phyloP scores from a whole-genome alignment of 164 flowering plant species.

The Stephania yunnanensis region DNA sequence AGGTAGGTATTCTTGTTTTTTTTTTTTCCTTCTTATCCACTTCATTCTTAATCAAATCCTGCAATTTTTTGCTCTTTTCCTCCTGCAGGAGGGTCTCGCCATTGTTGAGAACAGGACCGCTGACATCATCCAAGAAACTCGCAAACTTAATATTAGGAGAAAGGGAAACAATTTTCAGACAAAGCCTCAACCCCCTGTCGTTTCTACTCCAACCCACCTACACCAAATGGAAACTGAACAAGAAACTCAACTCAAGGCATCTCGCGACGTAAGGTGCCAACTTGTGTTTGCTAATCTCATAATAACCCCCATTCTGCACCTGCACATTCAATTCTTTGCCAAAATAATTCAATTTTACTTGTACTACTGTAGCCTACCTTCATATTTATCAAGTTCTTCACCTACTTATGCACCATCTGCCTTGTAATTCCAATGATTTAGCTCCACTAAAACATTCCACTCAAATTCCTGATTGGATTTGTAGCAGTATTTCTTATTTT shows the following conservation, averaged over 20 bases:
- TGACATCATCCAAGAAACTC: conserved; percentile 80
- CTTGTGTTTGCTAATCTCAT: conserved; percentile 39
- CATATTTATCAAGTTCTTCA: background rate
- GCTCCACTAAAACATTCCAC: background rate
- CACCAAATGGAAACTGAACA: conserved; percentile 42
- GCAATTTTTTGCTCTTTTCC: background rate
- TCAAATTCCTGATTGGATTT: background rate
- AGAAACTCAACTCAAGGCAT: conserved; percentile 94
- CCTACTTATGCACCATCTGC: background rate
- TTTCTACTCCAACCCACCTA: conserved; percentile 28
- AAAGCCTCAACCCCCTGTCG: conserved; percentile 26
- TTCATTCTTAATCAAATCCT: background rate
- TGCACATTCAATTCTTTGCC: conserved; percentile 3
- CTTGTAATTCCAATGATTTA: background rate
- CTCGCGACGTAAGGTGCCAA: conserved; percentile 99
- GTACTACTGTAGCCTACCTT: background rate
- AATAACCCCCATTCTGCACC: conserved; percentile 4
- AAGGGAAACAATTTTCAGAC: conserved; percentile 37
- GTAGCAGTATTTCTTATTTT: background rate
- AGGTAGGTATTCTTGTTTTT: conserved; percentile 16
- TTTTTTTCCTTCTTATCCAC: background rate
- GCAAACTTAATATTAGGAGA: conserved; percentile 64
- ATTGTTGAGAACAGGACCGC: conserved; percentile 74
- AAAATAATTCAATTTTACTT: background rate
- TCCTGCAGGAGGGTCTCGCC: conserved; percentile 70